Percentiles rank a stretch among this genome's conserved stretches.
Evolutionary conservation across 2,329 filamentous ascomycete species (phyloP).

Genomic region (Aspergillus chevalieri): DNA sequence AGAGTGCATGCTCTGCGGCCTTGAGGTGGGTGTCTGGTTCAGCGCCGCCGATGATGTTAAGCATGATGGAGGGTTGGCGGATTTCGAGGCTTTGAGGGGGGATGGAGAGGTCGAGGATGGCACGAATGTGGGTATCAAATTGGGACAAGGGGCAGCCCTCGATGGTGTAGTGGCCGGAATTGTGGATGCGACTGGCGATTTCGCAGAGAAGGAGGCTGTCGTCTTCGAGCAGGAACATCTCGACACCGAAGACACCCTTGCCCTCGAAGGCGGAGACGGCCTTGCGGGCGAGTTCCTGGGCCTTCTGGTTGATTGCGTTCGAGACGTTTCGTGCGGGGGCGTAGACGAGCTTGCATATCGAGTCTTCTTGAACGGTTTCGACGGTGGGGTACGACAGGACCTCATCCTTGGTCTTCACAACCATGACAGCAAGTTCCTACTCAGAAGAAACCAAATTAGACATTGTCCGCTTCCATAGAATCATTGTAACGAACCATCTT

Average conservation of each 20-base stretch:
- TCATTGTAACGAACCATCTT: conserved; percentile 44
- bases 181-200: conserved; percentile 76
- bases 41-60: conserved; percentile 53
- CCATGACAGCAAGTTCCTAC: conserved; percentile 83
- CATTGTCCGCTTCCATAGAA: background rate
- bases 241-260: conserved; percentile 90
- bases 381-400: conserved; percentile 77
- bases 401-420: conserved; percentile 75
- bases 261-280: conserved; percentile 77
- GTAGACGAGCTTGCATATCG: conserved; percentile 88
- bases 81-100: conserved; percentile 44
- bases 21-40: conserved; percentile 57
- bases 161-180: conserved; percentile 92
- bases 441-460: background rate
- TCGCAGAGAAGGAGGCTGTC: conserved; percentile 74
- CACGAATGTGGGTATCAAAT: conserved; percentile 81
- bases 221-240: conserved; percentile 82
- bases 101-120: conserved; percentile 69
- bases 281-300: conserved; percentile 69
- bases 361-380: conserved; percentile 92
- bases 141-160: conserved; percentile 86
- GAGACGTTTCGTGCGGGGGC: conserved; percentile 71
- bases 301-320: conserved; percentile 54
- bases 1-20: conserved; percentile 51
- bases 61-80: conserved; percentile 47